phyloP scores from a whole-genome alignment of 768 basidiomycete genomes.

The Rubroboletus pulcherrimus region DNA sequence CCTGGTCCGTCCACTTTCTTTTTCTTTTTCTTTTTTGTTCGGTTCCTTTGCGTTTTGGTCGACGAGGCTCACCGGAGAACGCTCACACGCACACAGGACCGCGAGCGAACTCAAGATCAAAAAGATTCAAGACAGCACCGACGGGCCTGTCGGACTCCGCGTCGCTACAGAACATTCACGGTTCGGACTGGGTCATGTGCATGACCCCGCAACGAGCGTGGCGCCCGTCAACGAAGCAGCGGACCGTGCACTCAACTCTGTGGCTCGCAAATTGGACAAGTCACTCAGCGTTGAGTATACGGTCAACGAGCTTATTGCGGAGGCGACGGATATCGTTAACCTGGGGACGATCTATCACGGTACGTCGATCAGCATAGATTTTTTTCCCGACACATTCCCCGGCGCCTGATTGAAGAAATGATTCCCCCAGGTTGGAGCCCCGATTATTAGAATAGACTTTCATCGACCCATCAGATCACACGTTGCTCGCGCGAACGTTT shows the following conservation, averaged over 20 bases:
- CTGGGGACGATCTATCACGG: slow-evolving; percentile 77
- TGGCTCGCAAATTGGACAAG: slow-evolving; percentile 79
- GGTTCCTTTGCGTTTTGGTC: neutral
- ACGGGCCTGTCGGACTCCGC: slow-evolving; percentile 19
- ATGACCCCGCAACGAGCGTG: slow-evolving; percentile 53
- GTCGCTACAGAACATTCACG: slow-evolving; percentile 24
- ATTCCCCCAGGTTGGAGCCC: slow-evolving; percentile 40
- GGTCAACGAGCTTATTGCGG: slow-evolving; percentile 88
- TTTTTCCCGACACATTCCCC: neutral
- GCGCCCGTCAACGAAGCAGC: slow-evolving; percentile 80
- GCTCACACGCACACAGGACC: slow-evolving; percentile 45
- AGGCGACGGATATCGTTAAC: slow-evolving; percentile 76
- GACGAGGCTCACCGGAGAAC: neutral
- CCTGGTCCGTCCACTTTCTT: slow-evolving; percentile 55
- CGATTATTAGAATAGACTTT: slow-evolving; percentile 26
- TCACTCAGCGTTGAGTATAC: slow-evolving; percentile 87
- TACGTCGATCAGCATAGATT: slow-evolving; percentile 31
- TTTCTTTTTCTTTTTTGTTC: neutral
- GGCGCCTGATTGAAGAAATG: neutral
- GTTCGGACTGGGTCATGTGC: slow-evolving; percentile 49
- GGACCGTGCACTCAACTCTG: slow-evolving; percentile 79
- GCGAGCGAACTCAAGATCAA: slow-evolving; percentile 73
- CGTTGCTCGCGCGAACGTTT: neutral
- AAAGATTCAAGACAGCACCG: slow-evolving; percentile 49
- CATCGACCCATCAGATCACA: neutral